Evolutionary conservation across 2,329 filamentous ascomycete species (phyloP), one percentile per base, ranked within the genome.

Genomic region (Claviceps monticola): DNA sequence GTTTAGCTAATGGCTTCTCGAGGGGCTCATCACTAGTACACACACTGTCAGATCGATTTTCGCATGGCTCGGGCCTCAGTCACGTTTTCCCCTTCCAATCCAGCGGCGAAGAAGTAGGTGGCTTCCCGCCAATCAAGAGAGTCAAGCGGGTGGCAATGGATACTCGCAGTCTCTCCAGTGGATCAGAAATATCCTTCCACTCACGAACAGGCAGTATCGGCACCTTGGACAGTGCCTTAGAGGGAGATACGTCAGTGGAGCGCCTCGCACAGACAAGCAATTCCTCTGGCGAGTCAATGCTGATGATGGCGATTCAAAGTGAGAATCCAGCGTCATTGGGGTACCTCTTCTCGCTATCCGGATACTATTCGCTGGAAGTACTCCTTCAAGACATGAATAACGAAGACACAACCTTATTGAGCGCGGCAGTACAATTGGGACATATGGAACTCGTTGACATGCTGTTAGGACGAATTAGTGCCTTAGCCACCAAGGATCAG

Each of bases 71-170:
- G 1, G 77, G 74, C 3, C 70, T 97, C 4, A 78, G 84, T 50
- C 91, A 97, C 62, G 89, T 97, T 1, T 96, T 96, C 59, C 91
- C 90, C 0, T 97, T 95, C 56, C 86, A 95, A 63, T 56, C 59
- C 9, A 63, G 64, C 21, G 62, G 76, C 51, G 78, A 79, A 54
- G 65, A 69, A 44, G 74, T 61, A 36, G 62, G 65, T 2, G 66
- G 70, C 51, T 59, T 64, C 2, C 54, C 60, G 8, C 61, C 67
- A 3, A 51, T 62, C 2, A 80, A 79, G 53, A 79, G 76, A 58
- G 69, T 78, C 38, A 94, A 93, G 66, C 88, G 78, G 58, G 91
- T 97, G 0, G 87, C 88, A 0, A 86, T 96, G 86, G 88, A 95
- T 62, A 85, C 85, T 16, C 75, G 89, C 57, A 96, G 91, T 60